Conservation (phyloP, 768 basidiomycete species). For the Lyophyllum semitale region DNA sequence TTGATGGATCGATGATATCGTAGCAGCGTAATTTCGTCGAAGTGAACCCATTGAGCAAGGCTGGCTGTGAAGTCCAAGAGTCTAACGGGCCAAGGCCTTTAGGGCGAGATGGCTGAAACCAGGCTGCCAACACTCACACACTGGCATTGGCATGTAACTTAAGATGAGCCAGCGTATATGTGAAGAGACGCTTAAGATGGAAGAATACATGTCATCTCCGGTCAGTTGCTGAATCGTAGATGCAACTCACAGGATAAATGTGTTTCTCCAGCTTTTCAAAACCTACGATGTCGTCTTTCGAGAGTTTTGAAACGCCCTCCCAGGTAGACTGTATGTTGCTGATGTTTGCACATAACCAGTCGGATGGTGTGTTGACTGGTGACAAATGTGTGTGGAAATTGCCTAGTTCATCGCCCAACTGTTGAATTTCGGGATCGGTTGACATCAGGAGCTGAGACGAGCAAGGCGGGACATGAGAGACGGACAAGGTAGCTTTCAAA, state of each 20-base stretch:
- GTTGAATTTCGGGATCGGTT: not conserved
- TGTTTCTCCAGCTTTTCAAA: not conserved
- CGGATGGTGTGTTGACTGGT: not conserved
- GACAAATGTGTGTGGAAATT: not conserved
- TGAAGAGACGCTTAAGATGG: conserved; percentile 4
- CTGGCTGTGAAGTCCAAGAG: not conserved
- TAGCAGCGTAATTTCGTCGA: conserved; percentile 1
- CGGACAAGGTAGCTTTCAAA: not conserved
- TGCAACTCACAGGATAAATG: conserved; percentile 1
- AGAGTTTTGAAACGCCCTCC: not conserved
- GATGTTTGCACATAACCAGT: conserved; percentile 10
- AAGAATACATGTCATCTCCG: no score
- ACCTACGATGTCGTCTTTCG: not conserved
- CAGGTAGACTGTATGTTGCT: conserved; percentile 3
- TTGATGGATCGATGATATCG: conserved; percentile 5
- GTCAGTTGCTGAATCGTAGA: no score
- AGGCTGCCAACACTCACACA: not conserved
- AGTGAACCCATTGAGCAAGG: conserved; percentile 4
- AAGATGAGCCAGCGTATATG: conserved; percentile 5
- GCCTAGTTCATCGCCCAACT: conserved; percentile 3
- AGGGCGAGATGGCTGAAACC: not conserved
- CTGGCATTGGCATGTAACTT: not conserved
- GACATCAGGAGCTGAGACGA: not conserved
- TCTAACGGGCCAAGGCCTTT: not conserved
- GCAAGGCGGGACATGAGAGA: not conserved